A percentile compares a stretch with the other conserved stretches of the same genome.
phyloP scores from a whole-genome alignment of 108 stramenopile species.

The Skeletonema menzelii region DNA sequence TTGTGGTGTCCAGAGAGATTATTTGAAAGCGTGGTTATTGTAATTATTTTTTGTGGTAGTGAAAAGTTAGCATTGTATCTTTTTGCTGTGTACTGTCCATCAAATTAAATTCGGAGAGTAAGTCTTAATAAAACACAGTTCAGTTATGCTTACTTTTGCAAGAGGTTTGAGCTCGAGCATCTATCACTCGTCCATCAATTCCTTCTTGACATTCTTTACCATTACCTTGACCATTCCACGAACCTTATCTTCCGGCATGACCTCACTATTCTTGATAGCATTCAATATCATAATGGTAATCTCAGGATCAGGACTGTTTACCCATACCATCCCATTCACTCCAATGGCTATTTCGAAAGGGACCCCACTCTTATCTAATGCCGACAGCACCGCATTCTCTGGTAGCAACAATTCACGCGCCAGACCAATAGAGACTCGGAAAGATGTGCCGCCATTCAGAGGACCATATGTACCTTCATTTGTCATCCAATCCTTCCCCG shows the following conservation, averaged over 20 bases:
- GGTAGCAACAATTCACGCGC: constrained; percentile 72
- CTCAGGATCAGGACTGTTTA: constrained; percentile 63
- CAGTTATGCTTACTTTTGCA: background rate
- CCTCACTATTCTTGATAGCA: constrained; percentile 79
- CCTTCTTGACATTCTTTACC: constrained; percentile 60
- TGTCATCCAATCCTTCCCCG: constrained; percentile 86
- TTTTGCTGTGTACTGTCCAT: background rate
- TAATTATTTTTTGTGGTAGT: background rate
- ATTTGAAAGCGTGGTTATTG: background rate
- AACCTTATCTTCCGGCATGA: constrained; percentile 70
- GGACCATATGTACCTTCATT: constrained; percentile 83
- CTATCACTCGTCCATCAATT: constrained; percentile 14
- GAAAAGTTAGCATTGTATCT: background rate
- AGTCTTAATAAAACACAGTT: background rate
- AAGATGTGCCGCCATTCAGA: constrained; percentile 66
- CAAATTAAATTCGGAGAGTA: background rate
- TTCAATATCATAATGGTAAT: constrained; percentile 77
- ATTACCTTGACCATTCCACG: constrained; percentile 81
- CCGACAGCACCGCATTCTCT: constrained; percentile 57
- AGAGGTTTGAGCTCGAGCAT: background rate
- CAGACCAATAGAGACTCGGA: constrained; percentile 66
- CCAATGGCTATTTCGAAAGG: constrained; percentile 82
- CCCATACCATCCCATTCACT: constrained; percentile 84
- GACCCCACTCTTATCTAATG: constrained; percentile 49
- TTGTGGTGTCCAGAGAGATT: background rate